Percentiles rank a stretch among this genome's conserved stretches.
phyloP scores from a whole-genome alignment of 2,329 filamentous ascomycete species.

The Curvularia eragrostidis region DNA sequence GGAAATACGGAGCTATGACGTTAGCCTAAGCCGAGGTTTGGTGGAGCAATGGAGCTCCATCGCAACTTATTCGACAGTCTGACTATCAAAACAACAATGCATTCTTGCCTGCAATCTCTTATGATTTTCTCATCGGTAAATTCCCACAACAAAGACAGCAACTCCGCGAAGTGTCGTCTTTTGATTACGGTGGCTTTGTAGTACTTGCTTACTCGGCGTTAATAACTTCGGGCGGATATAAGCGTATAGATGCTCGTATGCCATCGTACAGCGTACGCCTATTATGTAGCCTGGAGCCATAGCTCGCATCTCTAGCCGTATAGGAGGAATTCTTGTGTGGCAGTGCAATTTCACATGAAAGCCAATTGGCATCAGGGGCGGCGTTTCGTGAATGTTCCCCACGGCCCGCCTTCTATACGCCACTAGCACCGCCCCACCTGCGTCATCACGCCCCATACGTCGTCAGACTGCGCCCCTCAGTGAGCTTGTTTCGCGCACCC shows the following conservation, averaged over 20 bases:
- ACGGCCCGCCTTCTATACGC: constrained; percentile 17
- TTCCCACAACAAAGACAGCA: background rate
- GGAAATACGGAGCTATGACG: constrained; percentile 38
- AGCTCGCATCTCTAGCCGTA: background rate
- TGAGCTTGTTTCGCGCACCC: constrained; percentile 21
- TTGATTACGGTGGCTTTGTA: background rate
- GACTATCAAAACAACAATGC: background rate
- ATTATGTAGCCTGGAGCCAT: background rate
- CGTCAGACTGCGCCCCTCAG: constrained; percentile 24
- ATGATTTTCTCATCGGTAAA: background rate
- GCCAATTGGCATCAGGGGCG: background rate
- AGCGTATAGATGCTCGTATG: background rate
- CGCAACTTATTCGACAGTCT: background rate
- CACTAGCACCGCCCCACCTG: constrained; percentile 31
- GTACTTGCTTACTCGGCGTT: background rate
- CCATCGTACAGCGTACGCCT: too few species aligned
- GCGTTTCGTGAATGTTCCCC: constrained; percentile 33
- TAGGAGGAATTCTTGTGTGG: background rate
- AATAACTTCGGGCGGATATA: background rate
- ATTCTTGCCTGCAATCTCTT: background rate
- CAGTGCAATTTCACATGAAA: constrained; percentile 16
- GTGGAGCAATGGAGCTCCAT: constrained; percentile 17
- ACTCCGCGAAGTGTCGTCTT: background rate
- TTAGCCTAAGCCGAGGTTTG: constrained; percentile 32
- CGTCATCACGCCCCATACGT: constrained; percentile 26